Evolutionary conservation across 75 land plant species (phyloP).

Genomic region (Cupressus sempervirens): DNA sequence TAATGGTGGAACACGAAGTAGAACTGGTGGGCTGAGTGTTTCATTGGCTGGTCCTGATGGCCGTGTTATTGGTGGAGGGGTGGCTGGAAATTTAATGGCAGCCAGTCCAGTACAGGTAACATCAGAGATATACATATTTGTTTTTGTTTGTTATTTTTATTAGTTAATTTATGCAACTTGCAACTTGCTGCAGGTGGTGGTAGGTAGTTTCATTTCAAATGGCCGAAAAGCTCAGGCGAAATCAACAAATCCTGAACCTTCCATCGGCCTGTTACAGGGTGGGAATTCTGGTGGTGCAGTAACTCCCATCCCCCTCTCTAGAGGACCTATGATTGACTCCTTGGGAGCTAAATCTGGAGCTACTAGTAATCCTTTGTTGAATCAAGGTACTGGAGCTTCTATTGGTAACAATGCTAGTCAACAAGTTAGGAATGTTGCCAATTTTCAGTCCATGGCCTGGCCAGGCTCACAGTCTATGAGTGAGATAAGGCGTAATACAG

Average conservation of each 20-base stretch:
- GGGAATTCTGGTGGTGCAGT: conserved; percentile 13
- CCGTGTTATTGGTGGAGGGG: conserved; percentile 78
- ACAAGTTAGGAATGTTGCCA: background rate
- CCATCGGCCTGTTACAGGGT: conserved; percentile 6
- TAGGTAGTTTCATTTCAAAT: conserved; percentile 55
- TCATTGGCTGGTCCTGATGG: conserved; percentile 80
- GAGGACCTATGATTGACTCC: conserved; percentile 1
- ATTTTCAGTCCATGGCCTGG: conserved; percentile 27
- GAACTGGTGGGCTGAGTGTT: conserved; percentile 84
- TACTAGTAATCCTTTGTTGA: background rate
- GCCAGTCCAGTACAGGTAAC: conserved; percentile 82
- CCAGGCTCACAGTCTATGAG: conserved; percentile 19
- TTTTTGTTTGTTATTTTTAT: conserved; percentile 6
- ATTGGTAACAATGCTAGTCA: conserved; percentile 4
- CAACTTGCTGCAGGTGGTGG: conserved; percentile 44
- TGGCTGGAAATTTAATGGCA: conserved; percentile 72
- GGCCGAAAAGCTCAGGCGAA: conserved; percentile 44
- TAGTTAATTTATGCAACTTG: background rate
- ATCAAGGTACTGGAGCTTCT: conserved; percentile 5
- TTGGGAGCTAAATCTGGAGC: conserved; percentile 14
- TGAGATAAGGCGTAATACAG: conserved; percentile 26
- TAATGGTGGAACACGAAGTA: conserved; percentile 56
- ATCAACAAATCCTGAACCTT: conserved; percentile 34
- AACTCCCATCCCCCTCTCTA: conserved; percentile 39
- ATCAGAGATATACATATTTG: background rate